Percentiles rank a stretch among this genome's conserved stretches.
Conservation (phyloP, 148 eudicot species). For the Cornus suecica region DNA sequence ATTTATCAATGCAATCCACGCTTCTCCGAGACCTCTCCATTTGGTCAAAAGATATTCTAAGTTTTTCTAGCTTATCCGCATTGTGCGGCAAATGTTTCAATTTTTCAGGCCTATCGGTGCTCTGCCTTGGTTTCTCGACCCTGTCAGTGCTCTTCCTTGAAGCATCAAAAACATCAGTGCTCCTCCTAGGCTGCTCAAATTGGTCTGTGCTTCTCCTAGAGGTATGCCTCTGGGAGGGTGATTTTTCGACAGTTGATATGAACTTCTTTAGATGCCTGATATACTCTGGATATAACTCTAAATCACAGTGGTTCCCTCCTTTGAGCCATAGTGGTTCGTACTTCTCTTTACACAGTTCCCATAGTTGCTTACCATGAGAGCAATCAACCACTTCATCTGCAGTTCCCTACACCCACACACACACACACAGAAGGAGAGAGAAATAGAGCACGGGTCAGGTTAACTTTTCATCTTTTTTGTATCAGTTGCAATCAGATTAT, state of each 20-base stretch:
- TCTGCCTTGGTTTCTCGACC: constrained; percentile 59
- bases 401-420: constrained; percentile 62
- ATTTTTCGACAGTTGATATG: constrained; percentile 44
- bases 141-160: constrained; percentile 64
- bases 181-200: constrained; percentile 54
- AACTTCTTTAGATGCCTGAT: constrained; percentile 64
- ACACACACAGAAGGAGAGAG: no score
- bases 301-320: constrained; percentile 66
- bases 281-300: constrained; percentile 68
- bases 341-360: constrained; percentile 69
- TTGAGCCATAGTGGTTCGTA: constrained; percentile 70
- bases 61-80: constrained; percentile 41
- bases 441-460: neutral
- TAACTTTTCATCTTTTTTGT: neutral
- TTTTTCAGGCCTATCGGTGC: constrained; percentile 41
- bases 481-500: neutral
- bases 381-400: constrained; percentile 69
- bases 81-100: constrained; percentile 30
- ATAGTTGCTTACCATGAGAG: constrained; percentile 69
- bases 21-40: constrained; percentile 64
- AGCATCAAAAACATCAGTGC: constrained; percentile 46
- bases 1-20: constrained; percentile 53
- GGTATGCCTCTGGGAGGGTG: constrained; percentile 46
- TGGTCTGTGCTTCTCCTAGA: constrained; percentile 53
- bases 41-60: constrained; percentile 44